Percentiles rank a stretch among this genome's conserved stretches.
Evolutionary conservation across 202 grass and related monocot species (phyloP).

Genomic region (Schoenoplectus tabernaemontani): DNA sequence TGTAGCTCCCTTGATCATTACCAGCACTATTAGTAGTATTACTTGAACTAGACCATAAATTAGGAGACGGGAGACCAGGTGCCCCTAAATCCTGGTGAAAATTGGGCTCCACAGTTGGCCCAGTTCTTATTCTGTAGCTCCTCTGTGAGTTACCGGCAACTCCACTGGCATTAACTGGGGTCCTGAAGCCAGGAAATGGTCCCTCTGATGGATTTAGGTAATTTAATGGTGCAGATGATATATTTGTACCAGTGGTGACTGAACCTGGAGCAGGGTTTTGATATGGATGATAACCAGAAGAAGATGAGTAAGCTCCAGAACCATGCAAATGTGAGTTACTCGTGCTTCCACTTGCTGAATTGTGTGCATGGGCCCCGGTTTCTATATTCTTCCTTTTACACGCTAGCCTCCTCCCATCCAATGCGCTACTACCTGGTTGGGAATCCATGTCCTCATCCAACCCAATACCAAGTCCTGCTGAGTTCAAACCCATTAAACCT

Average conservation of each 20-base stretch:
- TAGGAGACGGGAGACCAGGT: conserved; percentile 33
- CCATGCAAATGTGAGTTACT: conserved; percentile 45
- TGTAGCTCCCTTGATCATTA: conserved; percentile 36
- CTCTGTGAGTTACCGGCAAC: conserved; percentile 41
- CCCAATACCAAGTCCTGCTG: conserved; percentile 26
- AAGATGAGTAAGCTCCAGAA: conserved; percentile 39
- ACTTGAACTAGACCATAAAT: conserved; percentile 54
- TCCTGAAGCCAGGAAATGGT: conserved; percentile 37
- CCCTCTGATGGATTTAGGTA: conserved; percentile 43
- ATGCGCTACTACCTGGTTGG: conserved; percentile 43
- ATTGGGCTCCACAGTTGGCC: neutral
- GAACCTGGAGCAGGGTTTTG: conserved; percentile 13
- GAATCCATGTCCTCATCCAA: conserved; percentile 49
- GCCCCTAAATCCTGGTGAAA: conserved; percentile 19
- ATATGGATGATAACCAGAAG: conserved; percentile 33
- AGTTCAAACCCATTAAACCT: neutral
- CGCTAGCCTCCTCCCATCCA: conserved; percentile 53
- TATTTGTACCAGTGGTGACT: conserved; percentile 23
- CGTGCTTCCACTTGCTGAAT: conserved; percentile 53
- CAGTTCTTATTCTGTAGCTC: conserved; percentile 71
- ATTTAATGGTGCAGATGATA: neutral
- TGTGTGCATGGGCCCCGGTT: conserved; percentile 40
- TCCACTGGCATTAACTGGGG: conserved; percentile 22
- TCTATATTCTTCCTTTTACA: conserved; percentile 98
- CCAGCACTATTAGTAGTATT: conserved; percentile 35